These are phyloP conservation scores for Metrosideros polymorpha DNA, from an alignment of 441 rosid species.

Conservation along the genomic window DNA sequence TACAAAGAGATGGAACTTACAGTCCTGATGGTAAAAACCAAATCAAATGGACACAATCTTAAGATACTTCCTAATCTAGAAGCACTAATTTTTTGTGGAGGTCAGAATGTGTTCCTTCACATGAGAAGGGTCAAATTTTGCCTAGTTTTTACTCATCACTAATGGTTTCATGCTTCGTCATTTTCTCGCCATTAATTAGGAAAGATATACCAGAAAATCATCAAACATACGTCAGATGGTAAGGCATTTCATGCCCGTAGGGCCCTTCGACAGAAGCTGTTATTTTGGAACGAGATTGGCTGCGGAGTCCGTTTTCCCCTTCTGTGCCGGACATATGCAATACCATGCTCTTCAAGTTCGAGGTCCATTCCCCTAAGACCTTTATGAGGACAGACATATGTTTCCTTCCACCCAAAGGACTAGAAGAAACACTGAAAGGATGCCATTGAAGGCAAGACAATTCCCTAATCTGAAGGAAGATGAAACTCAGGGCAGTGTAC, in stretches of 20 bases:
- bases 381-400: neutral
- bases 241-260: neutral
- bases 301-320: neutral
- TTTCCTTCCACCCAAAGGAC: neutral
- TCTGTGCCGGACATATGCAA: neutral
- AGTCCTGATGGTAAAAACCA: neutral
- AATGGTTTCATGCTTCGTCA: neutral
- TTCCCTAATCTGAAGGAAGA: neutral
- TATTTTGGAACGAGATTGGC: neutral
- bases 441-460: neutral
- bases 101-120: neutral
- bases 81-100: neutral
- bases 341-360: neutral
- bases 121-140: neutral
- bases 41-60: neutral
- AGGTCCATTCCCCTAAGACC: neutral
- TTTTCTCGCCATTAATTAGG: neutral
- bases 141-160: neutral
- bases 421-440: neutral
- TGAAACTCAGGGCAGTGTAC: neutral
- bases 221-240: neutral
- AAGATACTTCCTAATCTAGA: neutral
- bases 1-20: neutral
- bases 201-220: neutral
- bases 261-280: neutral